Evolutionary conservation across 495 filamentous ascomycete genomes (phyloP).

Genomic region (Chlorociboria aeruginascens): DNA sequence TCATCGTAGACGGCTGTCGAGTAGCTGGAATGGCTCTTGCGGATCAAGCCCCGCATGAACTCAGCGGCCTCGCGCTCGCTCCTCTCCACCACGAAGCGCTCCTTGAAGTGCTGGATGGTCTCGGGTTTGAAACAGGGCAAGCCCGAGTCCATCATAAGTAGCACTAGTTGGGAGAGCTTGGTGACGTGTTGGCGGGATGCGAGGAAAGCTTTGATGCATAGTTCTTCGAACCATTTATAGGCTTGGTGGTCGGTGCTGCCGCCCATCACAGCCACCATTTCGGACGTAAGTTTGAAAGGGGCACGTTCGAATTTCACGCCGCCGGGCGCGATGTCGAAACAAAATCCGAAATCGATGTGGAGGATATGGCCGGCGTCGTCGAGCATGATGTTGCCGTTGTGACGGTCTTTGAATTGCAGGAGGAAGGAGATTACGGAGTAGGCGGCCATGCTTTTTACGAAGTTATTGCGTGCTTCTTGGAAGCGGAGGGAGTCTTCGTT

Average conservation of each 20-base stretch:
- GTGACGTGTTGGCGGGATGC: slow-evolving; percentile 77
- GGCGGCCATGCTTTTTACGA: slow-evolving; percentile 99
- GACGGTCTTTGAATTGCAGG: slow-evolving; percentile 96
- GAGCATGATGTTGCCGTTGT: slow-evolving; percentile 99
- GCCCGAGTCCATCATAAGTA: slow-evolving; percentile 92
- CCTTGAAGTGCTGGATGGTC: slow-evolving; percentile 81
- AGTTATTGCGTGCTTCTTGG: slow-evolving; percentile 91
- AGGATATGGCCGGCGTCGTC: slow-evolving; percentile 95
- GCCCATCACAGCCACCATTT: slow-evolving; percentile 98
- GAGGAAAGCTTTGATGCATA: slow-evolving; percentile 91
- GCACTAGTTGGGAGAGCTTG: slow-evolving; percentile 78
- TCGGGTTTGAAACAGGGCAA: slow-evolving; percentile 98
- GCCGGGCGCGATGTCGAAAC: slow-evolving; percentile 96
- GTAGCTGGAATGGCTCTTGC: slow-evolving; percentile 77
- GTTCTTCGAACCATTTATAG: slow-evolving; percentile 92
- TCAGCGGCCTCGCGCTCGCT: slow-evolving; percentile 91
- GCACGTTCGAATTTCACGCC: slow-evolving; percentile 95
- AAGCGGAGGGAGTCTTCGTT: slow-evolving; percentile 88
- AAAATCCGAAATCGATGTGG: slow-evolving; percentile 99
- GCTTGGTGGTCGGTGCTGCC: slow-evolving; percentile 71
- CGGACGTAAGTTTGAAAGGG: slow-evolving; percentile 92
- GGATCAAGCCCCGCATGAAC: slow-evolving; percentile 77
- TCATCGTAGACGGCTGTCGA: slow-evolving; percentile 91
- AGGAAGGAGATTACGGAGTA: slow-evolving; percentile 97
- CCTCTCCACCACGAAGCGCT: slow-evolving; percentile 88